Base-by-base conservation (phyloP, 2,329 filamentous ascomycete species). In the Sclerotinia glacialis region DNA sequence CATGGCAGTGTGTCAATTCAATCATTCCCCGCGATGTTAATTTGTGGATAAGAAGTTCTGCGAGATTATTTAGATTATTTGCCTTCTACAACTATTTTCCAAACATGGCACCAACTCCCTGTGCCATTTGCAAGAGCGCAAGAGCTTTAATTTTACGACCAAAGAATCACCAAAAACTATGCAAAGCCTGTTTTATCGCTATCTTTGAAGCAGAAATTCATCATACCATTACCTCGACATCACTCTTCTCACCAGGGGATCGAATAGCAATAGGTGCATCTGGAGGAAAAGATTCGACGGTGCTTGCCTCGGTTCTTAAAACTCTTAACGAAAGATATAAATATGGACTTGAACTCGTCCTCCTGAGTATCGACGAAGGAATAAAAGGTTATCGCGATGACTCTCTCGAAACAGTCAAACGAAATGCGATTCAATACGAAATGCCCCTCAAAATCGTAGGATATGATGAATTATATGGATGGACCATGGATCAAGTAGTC, bases 401-500 rank as follows among this genome's bases (percentile, higher is more conserved):
- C 78, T 96, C 91, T 59, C 81, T 99, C 23, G 93, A 98, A 79
- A 98, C 95, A 0, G 95, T 99, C 55, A 97, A 97, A 83, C 84
- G 94, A 68, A 98, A 99, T 78, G 91, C 93, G 0, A 78, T 85
- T 16, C 93, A 98, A 78, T 97, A 98, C 79, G 87, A 89, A 1
- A 96, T 99, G 89, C 87, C 91, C 0, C 81, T 99, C 59, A 91
- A 92, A 73, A 96, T 99, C 66, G 87, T 99, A 60, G 93, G 94
- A 60, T 99, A 99, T 74, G 89, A 89, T 64, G 91, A 97, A 74
- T 82, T 99, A 12, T 99, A 99, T 77, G 95, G 94, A 11, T 99
- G 95, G 95, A 97, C 93, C 0, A 99, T 99, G 95, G 95, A 99
- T 75, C 92, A 98, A 76, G 95, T 99, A 12, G 96, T 99, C 5